Base-by-base conservation (phyloP, 1,139 yeast species). In the Sugiyamaella castrensis region DNA sequence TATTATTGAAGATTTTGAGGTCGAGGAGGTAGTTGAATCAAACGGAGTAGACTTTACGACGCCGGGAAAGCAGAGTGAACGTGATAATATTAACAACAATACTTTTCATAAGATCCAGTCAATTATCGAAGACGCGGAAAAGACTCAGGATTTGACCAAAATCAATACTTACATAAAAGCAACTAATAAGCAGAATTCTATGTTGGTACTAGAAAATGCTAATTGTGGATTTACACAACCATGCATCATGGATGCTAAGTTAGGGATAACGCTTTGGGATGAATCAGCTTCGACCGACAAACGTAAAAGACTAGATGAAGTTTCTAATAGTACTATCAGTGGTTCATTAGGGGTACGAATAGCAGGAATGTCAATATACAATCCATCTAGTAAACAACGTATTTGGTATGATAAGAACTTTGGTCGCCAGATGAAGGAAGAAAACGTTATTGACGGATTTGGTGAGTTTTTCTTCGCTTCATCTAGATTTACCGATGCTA, bases 301-400 rank as follows among this genome's bases (percentile, higher is more conserved):
- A 61, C 72, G 70, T 13, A 69, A 69, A 38, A 65, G 98, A 37
- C 69, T 92, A 59, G 71, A 70, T 31, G 66, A 73, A 36, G 97
- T 92, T 0, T 77, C 94, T 38, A 63, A 68, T 1, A 55, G 72
- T 0, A 91, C 98, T 1, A 92, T 98, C 1, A 84, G 94, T 46
- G 96, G 97, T 0, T 69, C 82, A 1, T 70, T 87, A 15, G 76
- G 80, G 16, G 81, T 84, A 56, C 71, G 98, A 51, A 77, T 92
- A 1, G 91, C 98, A 58, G 98, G 98, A 0, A 87, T 92, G 95
- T 84, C 83, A 58, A 67, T 84, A 2, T 74, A 68, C 55, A 62
- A 67, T 40, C 57, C 58, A 0, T 64, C 61, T 8, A 65, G 60
- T 1, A 51, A 63, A 24, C 72, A 69, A 0, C 50, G 57, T 79